These are phyloP conservation scores for Blastocystis sp. DNA, from an alignment of 352 stramenopile species.

Conservation along the genomic window DNA sequence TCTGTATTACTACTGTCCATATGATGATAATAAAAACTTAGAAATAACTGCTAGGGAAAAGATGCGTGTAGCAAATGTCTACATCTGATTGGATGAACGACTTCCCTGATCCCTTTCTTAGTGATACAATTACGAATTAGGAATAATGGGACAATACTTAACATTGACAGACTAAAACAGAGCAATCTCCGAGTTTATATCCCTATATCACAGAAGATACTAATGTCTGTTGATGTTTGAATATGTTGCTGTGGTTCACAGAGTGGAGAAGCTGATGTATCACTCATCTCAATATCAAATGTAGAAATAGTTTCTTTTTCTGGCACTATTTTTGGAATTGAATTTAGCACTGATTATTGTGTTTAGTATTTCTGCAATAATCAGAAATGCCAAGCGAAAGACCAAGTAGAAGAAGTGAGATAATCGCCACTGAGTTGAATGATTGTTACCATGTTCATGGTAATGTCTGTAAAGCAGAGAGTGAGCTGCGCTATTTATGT, in stretches of 20 bases:
- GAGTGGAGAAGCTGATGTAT: too few relatives aligned
- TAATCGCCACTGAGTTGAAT: not conserved
- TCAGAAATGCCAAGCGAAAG: not conserved
- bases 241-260: too few relatives aligned
- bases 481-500: not conserved
- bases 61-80: not conserved
- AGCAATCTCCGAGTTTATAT: too few relatives aligned
- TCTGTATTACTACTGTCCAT: not conserved
- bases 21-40: not conserved
- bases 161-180: too few relatives aligned
- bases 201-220: too few relatives aligned
- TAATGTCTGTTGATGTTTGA: too few relatives aligned
- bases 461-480: not conserved
- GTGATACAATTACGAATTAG: too few relatives aligned
- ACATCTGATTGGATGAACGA: not conserved
- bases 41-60: too few relatives aligned
- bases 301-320: too few relatives aligned
- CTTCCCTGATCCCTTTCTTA: not conserved
- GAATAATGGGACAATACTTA: too few relatives aligned
- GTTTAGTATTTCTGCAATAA: not conserved
- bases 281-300: too few relatives aligned
- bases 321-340: too few relatives aligned
- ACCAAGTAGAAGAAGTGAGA: not conserved
- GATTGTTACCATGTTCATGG: conserved; percentile 39
- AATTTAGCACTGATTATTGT: not conserved